phyloP scores from a whole-genome alignment of 495 filamentous ascomycete species.

The Gamarada debralockiae region DNA sequence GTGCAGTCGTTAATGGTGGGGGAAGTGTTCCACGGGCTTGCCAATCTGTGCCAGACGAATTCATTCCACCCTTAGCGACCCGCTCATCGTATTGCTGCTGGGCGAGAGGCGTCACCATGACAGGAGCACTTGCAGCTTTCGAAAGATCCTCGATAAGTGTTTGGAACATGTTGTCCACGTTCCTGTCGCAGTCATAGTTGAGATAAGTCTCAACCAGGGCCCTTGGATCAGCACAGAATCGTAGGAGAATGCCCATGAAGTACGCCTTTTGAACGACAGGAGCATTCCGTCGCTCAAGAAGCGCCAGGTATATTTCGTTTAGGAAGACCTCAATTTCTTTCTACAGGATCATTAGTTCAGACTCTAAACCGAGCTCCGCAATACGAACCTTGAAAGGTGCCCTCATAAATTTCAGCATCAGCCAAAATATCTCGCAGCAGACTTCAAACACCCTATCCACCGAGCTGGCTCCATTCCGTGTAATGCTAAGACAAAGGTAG shows the following conservation, averaged over 20 bases:
- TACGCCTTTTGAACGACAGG: slow-evolving; percentile 88
- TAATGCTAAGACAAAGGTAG: slow-evolving; percentile 90
- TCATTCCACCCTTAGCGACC: slow-evolving; percentile 53
- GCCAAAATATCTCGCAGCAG: slow-evolving; percentile 95
- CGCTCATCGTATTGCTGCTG: slow-evolving; percentile 83
- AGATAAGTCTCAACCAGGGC: slow-evolving; percentile 94
- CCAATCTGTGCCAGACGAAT: slow-evolving; percentile 64
- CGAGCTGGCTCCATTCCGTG: slow-evolving; percentile 89
- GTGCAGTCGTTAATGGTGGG: slow-evolving; percentile 76
- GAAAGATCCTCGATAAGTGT: slow-evolving; percentile 91
- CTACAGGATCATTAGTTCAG: slow-evolving; percentile 33
- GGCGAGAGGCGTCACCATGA: slow-evolving; percentile 67
- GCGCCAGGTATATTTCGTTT: slow-evolving; percentile 95
- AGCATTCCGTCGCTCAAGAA: slow-evolving; percentile 82
- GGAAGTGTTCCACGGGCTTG: slow-evolving; percentile 78
- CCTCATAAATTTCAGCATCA: slow-evolving; percentile 91
- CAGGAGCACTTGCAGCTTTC: slow-evolving; percentile 70
- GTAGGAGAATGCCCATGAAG: slow-evolving; percentile 79
- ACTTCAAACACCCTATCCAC: slow-evolving; percentile 91
- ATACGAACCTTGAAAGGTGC: slow-evolving; percentile 79
- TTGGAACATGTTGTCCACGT: slow-evolving; percentile 96
- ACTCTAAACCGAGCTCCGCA: neutral
- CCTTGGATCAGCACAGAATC: slow-evolving; percentile 78
- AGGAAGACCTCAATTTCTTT: slow-evolving; percentile 98
- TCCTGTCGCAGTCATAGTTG: slow-evolving; percentile 96